Percentiles rank a stretch among this genome's conserved stretches.
phyloP scores from a whole-genome alignment of 1,139 yeast genomes.

The Debaryomycetaceae sp. region DNA sequence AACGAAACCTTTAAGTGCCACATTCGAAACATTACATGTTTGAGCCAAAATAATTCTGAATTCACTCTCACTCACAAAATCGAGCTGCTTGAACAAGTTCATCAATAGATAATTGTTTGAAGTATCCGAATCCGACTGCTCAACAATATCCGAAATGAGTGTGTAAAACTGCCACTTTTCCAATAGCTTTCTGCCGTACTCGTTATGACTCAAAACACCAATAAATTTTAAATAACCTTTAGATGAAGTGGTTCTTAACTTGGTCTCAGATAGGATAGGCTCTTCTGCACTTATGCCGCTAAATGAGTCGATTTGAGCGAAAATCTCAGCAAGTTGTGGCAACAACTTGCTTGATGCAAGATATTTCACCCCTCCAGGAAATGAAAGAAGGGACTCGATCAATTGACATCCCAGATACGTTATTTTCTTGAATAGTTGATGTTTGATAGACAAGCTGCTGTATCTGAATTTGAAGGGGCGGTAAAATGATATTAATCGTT shows the following conservation, averaged over 20 bases:
- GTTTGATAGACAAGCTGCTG: conserved; percentile 40
- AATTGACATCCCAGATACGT: conserved; percentile 72
- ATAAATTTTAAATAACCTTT: conserved; percentile 75
- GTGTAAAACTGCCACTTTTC: conserved; percentile 85
- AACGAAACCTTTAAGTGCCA: conserved; percentile 51
- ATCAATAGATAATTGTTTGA: conserved; percentile 54
- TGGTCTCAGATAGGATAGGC: conserved; percentile 62
- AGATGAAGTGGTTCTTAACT: conserved; percentile 64
- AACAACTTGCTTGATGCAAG: conserved; percentile 71
- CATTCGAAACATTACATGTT: conserved; percentile 56
- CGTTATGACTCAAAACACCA: conserved; percentile 63
- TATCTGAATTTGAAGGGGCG: conserved; percentile 89
- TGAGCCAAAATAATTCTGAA: conserved; percentile 64
- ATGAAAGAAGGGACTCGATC: conserved; percentile 58
- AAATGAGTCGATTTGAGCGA: conserved; percentile 81
- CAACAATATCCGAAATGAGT: conserved; percentile 70
- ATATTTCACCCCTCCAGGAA: conserved; percentile 65
- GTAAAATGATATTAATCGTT: conserved; percentile 79
- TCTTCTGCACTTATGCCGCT: conserved; percentile 73
- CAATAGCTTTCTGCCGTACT: conserved; percentile 62
- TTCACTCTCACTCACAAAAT: conserved; percentile 62
- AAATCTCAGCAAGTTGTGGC: conserved; percentile 82
- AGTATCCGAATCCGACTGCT: conserved; percentile 27
- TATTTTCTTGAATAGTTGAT: conserved; percentile 52
- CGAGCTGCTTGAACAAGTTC: conserved; percentile 57